These are phyloP conservation scores for Castanopsis chinensis DNA, from an alignment of 306 rosid species.

Conservation along the genomic window DNA sequence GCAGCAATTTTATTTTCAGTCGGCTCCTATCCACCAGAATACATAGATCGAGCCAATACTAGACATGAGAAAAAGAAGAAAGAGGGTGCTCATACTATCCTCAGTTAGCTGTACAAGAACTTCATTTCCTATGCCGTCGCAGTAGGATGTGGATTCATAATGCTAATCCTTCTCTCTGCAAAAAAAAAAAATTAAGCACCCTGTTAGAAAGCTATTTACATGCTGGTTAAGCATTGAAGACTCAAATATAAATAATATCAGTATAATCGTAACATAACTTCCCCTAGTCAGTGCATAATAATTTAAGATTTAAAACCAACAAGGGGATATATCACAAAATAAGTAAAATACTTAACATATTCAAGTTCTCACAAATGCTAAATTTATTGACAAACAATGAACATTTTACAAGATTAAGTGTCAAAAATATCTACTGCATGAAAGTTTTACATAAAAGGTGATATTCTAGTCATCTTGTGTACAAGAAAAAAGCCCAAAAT, in stretches of 20 bases:
- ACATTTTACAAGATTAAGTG: not conserved
- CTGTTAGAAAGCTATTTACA: conserved; percentile 16
- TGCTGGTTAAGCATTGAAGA: not conserved
- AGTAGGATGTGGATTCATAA: conserved; percentile 45
- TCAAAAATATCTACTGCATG: not conserved
- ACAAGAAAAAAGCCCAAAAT: not conserved
- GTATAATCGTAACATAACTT: not conserved
- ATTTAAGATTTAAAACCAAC: not conserved
- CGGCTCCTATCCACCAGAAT: conserved; percentile 37
- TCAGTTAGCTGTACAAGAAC: conserved; percentile 54
- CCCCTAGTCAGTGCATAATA: not conserved
- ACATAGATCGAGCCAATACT: conserved; percentile 35
- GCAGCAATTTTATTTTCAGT: conserved; percentile 47
- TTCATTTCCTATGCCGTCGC: conserved; percentile 34
- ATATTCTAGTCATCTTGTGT: not conserved
- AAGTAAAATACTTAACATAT: not conserved
- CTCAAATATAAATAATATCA: not conserved
- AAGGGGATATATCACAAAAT: not conserved
- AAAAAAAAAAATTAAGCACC: not conserved
- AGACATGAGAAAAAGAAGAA: conserved; percentile 25
- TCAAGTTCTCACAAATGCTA: not conserved
- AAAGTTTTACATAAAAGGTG: not conserved
- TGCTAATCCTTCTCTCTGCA: conserved; percentile 64
- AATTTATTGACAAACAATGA: not conserved
- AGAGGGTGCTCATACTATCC: conserved; percentile 44